Percentiles rank a stretch among this genome's conserved stretches.
Conservation (phyloP, 139 green algal genomes). For the Bryopsis sp. region DNA sequence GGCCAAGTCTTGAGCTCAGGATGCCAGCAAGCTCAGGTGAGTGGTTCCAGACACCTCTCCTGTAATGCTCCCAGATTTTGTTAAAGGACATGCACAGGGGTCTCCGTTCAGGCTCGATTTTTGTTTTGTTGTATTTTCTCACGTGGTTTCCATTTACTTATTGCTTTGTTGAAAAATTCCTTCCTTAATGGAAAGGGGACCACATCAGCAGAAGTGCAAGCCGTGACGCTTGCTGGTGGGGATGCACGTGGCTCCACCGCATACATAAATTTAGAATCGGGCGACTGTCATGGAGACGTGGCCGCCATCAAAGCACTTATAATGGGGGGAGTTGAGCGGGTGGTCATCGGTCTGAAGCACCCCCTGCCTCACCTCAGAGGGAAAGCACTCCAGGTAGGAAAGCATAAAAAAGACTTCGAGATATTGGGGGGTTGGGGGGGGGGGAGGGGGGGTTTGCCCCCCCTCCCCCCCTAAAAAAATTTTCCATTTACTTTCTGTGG, state of each 20-base stretch:
- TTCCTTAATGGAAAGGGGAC: conserved; percentile 51
- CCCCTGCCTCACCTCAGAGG: conserved; percentile 68
- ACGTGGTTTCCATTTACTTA: no score
- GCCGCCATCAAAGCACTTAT: conserved; percentile 59
- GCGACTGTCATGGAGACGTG: conserved; percentile 78
- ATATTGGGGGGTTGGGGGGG: no score
- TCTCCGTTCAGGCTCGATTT: no score
- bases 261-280: conserved; percentile 91
- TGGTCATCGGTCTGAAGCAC: conserved; percentile 88
- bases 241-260: conserved; percentile 47
- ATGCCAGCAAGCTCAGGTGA: conserved; percentile 59
- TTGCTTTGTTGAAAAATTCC: not conserved
- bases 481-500: no score
- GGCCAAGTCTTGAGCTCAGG: conserved; percentile 35
- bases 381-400: not conserved
- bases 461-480: no score
- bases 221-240: conserved; percentile 27
- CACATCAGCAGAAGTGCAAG: conserved; percentile 50
- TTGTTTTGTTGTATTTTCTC: no score
- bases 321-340: conserved; percentile 54
- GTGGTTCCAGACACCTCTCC: not conserved
- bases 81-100: no score
- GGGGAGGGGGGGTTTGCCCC: no score
- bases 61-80: no score
- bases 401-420: not conserved